phyloP scores from a whole-genome alignment of 768 basidiomycete genomes.

The Cystobasidium tubakii region DNA sequence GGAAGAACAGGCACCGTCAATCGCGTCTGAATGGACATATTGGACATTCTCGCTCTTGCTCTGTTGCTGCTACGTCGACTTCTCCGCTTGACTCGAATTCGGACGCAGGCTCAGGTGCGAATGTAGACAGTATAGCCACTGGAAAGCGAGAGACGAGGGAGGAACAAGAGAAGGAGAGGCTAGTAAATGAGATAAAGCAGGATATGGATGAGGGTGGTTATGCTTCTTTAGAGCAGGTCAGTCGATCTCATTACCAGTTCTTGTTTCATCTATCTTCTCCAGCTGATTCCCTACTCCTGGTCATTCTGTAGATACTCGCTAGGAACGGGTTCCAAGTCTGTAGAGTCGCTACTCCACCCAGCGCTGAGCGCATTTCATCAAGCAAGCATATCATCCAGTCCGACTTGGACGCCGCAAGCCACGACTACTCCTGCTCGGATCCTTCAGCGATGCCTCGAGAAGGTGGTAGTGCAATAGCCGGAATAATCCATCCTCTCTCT shows the following conservation, averaged over 20 bases:
- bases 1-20: too few relatives aligned
- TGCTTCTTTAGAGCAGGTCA: constrained; percentile 7
- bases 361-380: not conserved
- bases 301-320: not conserved
- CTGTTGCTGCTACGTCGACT: not conserved
- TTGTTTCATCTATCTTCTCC: too few relatives aligned
- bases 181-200: not conserved
- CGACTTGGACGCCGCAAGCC: not conserved
- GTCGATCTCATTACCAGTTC: too few relatives aligned
- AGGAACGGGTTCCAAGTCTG: constrained; percentile 8
- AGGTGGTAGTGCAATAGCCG: too few relatives aligned
- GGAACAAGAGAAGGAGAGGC: not conserved
- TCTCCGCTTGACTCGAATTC: not conserved
- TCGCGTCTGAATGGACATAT: not conserved
- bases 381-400: not conserved
- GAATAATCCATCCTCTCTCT: not conserved
- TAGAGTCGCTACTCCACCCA: constrained; percentile 10
- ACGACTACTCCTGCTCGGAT: not conserved
- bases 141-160: not conserved
- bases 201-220: constrained; percentile 15
- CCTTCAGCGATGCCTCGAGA: too few relatives aligned
- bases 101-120: too few relatives aligned
- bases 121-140: too few relatives aligned
- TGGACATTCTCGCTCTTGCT: not conserved
- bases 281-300: too few relatives aligned